Percentiles rank a stretch among this genome's conserved stretches.
Evolutionary conservation across 2,329 filamentous ascomycete species (phyloP).

Genomic region (Metarhizium robertsii): DNA sequence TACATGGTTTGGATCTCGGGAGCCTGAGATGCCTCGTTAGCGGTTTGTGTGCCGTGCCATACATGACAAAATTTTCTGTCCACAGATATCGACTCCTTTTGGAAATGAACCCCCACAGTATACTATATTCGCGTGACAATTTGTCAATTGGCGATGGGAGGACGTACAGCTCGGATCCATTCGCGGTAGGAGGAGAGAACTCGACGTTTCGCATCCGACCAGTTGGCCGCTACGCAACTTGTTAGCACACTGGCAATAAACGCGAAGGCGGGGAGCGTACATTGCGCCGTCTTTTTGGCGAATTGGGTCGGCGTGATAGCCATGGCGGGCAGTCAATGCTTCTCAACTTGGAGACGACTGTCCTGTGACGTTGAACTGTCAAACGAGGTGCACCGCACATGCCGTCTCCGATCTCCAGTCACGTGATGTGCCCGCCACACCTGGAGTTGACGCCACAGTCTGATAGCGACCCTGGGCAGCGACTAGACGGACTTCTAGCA

Average conservation of each 20-base stretch:
- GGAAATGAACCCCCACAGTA: background rate
- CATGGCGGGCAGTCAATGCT: conserved; percentile 48
- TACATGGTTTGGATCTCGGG: conserved; percentile 98
- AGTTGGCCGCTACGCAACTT: conserved; percentile 62
- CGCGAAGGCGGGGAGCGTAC: conserved; percentile 38
- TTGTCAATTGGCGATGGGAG: conserved; percentile 1
- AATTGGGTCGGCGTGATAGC: conserved; percentile 91
- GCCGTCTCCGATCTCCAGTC: conserved; percentile 8
- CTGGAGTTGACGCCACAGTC: conserved; percentile 8
- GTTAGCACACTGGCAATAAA: conserved; percentile 23
- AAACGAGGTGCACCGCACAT: conserved; percentile 2
- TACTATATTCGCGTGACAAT: background rate
- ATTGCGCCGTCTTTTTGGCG: conserved; percentile 69
- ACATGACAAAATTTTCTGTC: background rate
- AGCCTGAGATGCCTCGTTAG: conserved; percentile 46
- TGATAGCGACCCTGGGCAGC: background rate
- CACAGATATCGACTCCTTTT: background rate
- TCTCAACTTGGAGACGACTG: conserved; percentile 16
- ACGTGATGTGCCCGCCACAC: conserved; percentile 20
- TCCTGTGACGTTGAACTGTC: conserved; percentile 18
- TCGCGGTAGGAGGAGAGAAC: conserved; percentile 85
- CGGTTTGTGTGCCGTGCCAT: background rate
- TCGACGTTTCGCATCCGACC: conserved; percentile 77
- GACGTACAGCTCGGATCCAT: conserved; percentile 91
- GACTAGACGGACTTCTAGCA: background rate